Evolutionary conservation across 2,329 filamentous ascomycete species (phyloP).

Genomic region (Penicillium verrucosum): DNA sequence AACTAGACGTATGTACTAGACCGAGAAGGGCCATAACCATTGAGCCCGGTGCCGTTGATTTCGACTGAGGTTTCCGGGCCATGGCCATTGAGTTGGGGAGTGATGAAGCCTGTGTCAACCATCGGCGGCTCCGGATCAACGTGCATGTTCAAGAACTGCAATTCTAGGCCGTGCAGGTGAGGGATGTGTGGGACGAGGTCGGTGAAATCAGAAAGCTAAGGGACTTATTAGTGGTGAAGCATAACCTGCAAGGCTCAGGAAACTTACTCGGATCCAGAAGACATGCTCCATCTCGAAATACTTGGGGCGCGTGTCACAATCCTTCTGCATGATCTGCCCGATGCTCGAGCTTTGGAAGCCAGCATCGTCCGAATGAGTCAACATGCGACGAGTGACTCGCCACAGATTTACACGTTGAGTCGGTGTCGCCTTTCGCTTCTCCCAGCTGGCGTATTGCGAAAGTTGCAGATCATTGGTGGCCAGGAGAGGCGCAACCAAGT

Average conservation of each 20-base stretch:
- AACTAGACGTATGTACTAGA: conserved; percentile 43
- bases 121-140: conserved; percentile 39
- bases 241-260: not conserved
- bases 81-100: conserved; percentile 33
- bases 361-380: conserved; percentile 43
- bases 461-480: conserved; percentile 50
- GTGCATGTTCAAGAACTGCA: conserved; percentile 42
- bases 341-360: conserved; percentile 37
- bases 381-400: conserved; percentile 46
- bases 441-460: conserved; percentile 48
- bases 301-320: conserved; percentile 45
- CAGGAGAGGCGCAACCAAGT: conserved; percentile 48
- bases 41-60: conserved; percentile 29
- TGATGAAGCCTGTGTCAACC: conserved; percentile 10
- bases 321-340: conserved; percentile 40
- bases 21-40: conserved; percentile 36
- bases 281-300: conserved; percentile 50
- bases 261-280: conserved; percentile 50
- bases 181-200: conserved; percentile 48
- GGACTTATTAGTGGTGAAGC: conserved; percentile 7
- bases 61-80: conserved; percentile 23
- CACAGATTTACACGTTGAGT: conserved; percentile 47
- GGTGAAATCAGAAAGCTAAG: conserved; percentile 49
- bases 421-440: conserved; percentile 43
- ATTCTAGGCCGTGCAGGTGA: conserved; percentile 44